phyloP scores from a whole-genome alignment of 2,329 filamentous ascomycete genomes.

The Trichophyton mentagrophytes region DNA sequence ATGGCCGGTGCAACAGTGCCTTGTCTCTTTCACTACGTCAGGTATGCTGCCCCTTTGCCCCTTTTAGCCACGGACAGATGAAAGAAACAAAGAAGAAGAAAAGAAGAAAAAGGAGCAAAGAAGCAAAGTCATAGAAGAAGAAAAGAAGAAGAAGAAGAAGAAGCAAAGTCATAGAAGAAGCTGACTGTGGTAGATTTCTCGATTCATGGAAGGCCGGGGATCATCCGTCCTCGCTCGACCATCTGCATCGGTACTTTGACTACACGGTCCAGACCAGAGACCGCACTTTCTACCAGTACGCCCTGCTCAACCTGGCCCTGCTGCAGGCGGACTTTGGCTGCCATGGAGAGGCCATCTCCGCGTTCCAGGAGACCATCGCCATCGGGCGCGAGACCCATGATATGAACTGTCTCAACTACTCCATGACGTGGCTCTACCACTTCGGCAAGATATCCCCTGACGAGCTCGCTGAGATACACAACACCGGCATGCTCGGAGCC shows the following conservation, averaged over 20 bases:
- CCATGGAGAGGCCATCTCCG: conserved; percentile 74
- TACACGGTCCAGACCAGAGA: conserved; percentile 82
- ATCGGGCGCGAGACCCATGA: conserved; percentile 92
- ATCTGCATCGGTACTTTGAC: conserved; percentile 88
- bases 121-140: neutral
- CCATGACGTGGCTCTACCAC: conserved; percentile 89
- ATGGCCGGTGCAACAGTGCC: conserved; percentile 55
- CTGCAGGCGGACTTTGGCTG: conserved; percentile 93
- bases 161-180: neutral
- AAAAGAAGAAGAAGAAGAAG: neutral
- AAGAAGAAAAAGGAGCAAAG: neutral
- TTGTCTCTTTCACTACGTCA: conserved; percentile 63
- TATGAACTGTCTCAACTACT: conserved; percentile 84
- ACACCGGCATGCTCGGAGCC: conserved; percentile 60
- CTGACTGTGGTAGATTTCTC: conserved; percentile 50
- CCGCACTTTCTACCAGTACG: conserved; percentile 84
- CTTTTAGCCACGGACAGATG: no score
- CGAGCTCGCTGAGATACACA: conserved; percentile 56
- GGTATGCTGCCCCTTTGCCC: conserved; percentile 30
- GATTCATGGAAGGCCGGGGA: conserved; percentile 88
- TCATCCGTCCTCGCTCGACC: conserved; percentile 79
- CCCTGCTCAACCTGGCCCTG: conserved; percentile 81
- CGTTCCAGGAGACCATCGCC: conserved; percentile 88
- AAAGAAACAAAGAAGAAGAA: neutral
- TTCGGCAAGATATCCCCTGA: conserved; percentile 76